phyloP scores from a whole-genome alignment of 2,329 filamentous ascomycete species.

The Elsinoe perseae region DNA sequence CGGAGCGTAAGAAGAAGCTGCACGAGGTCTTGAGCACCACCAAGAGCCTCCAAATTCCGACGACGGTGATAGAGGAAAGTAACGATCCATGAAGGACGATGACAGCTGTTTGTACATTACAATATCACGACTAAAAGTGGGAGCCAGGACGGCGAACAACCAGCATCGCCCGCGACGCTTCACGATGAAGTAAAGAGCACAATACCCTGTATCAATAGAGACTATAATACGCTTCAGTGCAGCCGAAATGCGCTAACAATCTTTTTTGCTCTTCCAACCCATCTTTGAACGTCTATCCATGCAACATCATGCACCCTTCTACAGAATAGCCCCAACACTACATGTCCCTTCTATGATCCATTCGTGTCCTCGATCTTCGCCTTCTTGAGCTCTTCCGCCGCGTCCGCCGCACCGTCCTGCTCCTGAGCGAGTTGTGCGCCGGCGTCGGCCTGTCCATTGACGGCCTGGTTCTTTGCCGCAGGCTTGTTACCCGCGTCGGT shows the following conservation, averaged over 20 bases:
- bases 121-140: background rate
- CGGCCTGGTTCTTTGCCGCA: constrained; percentile 42
- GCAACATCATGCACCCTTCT: background rate
- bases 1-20: background rate
- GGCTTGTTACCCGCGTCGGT: constrained; percentile 47
- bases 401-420: constrained; percentile 53
- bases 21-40: background rate
- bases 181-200: background rate
- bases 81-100: background rate
- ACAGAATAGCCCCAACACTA: too few relatives aligned
- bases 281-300: background rate
- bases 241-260: background rate
- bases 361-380: constrained; percentile 50
- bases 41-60: too few relatives aligned
- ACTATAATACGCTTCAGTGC: background rate
- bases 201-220: constrained; percentile 4
- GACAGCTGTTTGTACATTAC: background rate
- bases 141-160: background rate
- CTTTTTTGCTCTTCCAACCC: background rate
- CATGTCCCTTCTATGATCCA: background rate
- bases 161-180: background rate
- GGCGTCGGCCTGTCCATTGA: constrained; percentile 48
- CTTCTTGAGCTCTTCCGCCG: constrained; percentile 52
- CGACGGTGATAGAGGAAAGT: background rate
- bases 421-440: constrained; percentile 49